These are phyloP conservation scores for Rubroshorea leprosula DNA, from an alignment of 345 rosid species.

Conservation along the genomic window DNA sequence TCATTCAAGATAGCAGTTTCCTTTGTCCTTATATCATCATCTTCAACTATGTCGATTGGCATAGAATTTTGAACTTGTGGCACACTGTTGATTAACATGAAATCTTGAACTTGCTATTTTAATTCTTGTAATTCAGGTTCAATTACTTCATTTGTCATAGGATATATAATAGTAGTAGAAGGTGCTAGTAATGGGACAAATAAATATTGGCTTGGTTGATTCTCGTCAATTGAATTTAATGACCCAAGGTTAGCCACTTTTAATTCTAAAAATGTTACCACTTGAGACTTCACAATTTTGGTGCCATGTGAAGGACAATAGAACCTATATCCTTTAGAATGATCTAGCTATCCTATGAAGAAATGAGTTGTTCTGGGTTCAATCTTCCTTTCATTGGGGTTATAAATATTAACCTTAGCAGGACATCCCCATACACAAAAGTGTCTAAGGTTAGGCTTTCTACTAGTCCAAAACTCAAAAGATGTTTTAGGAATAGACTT, in stretches of 20 bases:
- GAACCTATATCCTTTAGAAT: background rate
- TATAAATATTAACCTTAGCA: background rate
- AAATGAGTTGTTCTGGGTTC: background rate
- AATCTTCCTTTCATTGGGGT: background rate
- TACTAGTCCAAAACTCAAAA: conserved; percentile 7
- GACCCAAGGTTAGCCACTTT: background rate
- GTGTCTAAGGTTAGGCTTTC: background rate
- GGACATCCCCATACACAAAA: background rate
- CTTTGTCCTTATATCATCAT: background rate
- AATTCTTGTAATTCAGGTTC: no score
- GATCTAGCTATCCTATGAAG: background rate
- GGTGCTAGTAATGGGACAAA: no score
- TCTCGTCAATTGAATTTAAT: no score
- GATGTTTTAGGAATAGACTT: conserved; percentile 2
- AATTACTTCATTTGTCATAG: no score
- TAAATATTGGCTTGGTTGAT: no score
- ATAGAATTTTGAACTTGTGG: no score
- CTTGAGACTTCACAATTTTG: background rate
- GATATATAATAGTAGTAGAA: no score
- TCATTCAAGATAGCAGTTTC: background rate
- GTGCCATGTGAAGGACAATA: background rate
- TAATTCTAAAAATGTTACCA: background rate
- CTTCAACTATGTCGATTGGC: no score
- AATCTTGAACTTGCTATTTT: no score
- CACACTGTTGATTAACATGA: no score